phyloP scores from a whole-genome alignment of 305 asterid genomes.

The Stenogyne calaminthoides region DNA sequence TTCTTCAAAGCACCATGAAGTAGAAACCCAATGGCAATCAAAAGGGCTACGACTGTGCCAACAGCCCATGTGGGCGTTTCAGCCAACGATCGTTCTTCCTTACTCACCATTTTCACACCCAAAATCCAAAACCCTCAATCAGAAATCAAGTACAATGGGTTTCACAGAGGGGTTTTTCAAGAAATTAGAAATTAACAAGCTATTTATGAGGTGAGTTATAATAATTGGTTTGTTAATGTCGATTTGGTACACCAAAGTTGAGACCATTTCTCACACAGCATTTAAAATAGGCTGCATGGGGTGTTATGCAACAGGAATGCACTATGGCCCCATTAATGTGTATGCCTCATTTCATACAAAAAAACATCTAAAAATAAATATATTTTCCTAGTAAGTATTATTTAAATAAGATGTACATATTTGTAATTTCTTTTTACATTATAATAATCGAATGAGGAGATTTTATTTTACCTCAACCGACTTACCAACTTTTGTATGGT shows the following conservation, averaged over 20 bases:
- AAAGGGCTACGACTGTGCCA: slow-evolving; percentile 60
- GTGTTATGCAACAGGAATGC: slow-evolving; percentile 40
- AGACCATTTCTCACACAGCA: slow-evolving; percentile 31
- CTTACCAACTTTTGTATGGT: too few relatives aligned
- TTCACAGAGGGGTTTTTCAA: background rate
- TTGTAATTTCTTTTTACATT: too few relatives aligned
- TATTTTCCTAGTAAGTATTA: background rate
- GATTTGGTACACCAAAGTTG: slow-evolving; percentile 26
- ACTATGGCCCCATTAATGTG: slow-evolving; percentile 42
- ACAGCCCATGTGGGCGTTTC: slow-evolving; percentile 94
- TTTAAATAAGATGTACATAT: too few relatives aligned
- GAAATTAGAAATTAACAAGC: slow-evolving; percentile 11
- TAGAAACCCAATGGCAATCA: slow-evolving; percentile 62
- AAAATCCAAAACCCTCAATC: background rate
- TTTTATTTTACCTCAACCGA: background rate
- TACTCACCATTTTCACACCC: slow-evolving; percentile 24
- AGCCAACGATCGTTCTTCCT: slow-evolving; percentile 62
- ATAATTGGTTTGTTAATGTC: slow-evolving; percentile 25
- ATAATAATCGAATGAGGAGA: background rate
- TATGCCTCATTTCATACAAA: background rate
- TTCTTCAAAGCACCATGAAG: slow-evolving; percentile 68
- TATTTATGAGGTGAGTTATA: slow-evolving; percentile 15
- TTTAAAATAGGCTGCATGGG: slow-evolving; percentile 47
- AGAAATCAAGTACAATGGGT: background rate
- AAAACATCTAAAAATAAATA: background rate